Conservation (phyloP, 2,329 filamentous ascomycete genomes). For the Penicillium paneum region DNA sequence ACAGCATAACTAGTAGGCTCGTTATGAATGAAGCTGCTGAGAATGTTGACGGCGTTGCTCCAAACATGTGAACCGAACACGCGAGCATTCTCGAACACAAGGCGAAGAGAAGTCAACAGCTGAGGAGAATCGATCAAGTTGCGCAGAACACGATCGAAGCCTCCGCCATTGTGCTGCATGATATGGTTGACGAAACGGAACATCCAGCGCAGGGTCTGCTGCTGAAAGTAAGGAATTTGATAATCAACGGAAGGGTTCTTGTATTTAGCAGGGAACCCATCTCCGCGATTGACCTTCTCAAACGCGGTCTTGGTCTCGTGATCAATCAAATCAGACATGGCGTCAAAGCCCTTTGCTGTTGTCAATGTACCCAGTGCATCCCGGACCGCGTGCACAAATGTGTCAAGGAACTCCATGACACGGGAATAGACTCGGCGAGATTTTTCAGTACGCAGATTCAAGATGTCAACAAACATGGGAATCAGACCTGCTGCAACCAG, state of each 20-base stretch:
- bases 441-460: slow-evolving; percentile 75
- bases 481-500: slow-evolving; percentile 87
- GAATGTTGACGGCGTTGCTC: slow-evolving; percentile 87
- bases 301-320: slow-evolving; percentile 72
- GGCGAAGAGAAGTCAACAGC: slow-evolving; percentile 72
- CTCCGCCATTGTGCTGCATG: slow-evolving; percentile 77
- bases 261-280: slow-evolving; percentile 68
- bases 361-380: slow-evolving; percentile 83
- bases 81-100: slow-evolving; percentile 74
- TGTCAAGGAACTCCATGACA: slow-evolving; percentile 83
- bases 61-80: slow-evolving; percentile 90
- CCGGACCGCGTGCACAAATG: slow-evolving; percentile 77
- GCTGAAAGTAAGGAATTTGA: slow-evolving; percentile 85
- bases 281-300: slow-evolving; percentile 62
- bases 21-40: slow-evolving; percentile 97
- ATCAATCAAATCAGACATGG: slow-evolving; percentile 82
- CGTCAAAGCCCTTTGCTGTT: slow-evolving; percentile 76
- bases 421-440: slow-evolving; percentile 81
- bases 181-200: slow-evolving; percentile 96
- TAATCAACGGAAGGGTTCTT: slow-evolving; percentile 86
- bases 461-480: slow-evolving; percentile 82
- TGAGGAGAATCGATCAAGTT: slow-evolving; percentile 93
- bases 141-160: slow-evolving; percentile 82
- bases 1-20: slow-evolving; percentile 96
- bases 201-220: slow-evolving; percentile 88